These are phyloP conservation scores for Nicotiana tabacum DNA, from an alignment of 257 asterid genomes.

Conservation along the genomic window DNA sequence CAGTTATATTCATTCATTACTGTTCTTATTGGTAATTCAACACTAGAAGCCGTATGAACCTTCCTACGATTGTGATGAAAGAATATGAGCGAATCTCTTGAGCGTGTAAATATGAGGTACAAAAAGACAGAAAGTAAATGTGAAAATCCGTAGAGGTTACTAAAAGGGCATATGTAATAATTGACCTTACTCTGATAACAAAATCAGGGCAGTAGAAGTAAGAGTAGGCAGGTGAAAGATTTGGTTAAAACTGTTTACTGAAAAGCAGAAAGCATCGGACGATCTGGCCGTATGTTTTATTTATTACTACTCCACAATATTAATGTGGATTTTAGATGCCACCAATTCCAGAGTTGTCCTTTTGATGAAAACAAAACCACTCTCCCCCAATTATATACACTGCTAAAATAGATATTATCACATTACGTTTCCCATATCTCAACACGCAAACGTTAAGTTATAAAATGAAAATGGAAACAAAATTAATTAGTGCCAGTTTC, in stretches of 20 bases:
- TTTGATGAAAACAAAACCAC: background rate
- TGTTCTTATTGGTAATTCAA: background rate
- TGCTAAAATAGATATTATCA: background rate
- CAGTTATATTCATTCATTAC: background rate
- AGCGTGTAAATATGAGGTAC: background rate
- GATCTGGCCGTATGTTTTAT: background rate
- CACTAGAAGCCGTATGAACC: background rate
- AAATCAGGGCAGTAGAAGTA: slow-evolving; percentile 25
- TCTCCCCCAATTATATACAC: background rate
- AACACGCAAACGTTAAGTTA: background rate
- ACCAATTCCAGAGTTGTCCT: background rate
- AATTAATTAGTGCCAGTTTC: background rate
- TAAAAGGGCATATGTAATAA: slow-evolving; percentile 14
- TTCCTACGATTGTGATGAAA: background rate
- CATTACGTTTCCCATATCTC: background rate
- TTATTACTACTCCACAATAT: background rate
- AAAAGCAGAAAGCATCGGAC: background rate
- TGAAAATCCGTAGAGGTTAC: slow-evolving; percentile 21
- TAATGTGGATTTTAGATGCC: slow-evolving; percentile 11
- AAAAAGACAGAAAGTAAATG: slow-evolving; percentile 20
- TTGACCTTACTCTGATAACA: slow-evolving; percentile 20
- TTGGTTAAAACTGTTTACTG: slow-evolving; percentile 14
- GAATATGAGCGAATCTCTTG: background rate
- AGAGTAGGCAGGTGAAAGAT: slow-evolving; percentile 17
- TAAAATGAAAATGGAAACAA: background rate